phyloP scores from a whole-genome alignment of 2,329 filamentous ascomycete species.

The Sporothrix humicola region DNA sequence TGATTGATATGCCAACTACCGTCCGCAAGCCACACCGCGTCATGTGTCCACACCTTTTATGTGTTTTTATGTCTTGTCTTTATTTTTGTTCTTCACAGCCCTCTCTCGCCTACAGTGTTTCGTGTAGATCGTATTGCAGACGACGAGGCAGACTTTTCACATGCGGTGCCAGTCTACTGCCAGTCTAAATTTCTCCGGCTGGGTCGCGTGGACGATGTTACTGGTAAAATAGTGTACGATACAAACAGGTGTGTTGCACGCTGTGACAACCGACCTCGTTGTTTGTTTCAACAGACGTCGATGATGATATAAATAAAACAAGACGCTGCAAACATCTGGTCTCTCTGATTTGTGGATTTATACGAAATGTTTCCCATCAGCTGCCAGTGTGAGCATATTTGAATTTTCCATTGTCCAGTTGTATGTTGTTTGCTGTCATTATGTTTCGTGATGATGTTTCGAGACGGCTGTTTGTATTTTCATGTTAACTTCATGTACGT shows the following conservation, averaged over 20 bases:
- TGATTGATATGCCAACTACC: neutral
- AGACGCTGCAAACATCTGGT: neutral
- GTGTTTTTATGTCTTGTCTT: neutral
- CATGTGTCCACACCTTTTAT: neutral
- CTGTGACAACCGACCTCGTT: neutral
- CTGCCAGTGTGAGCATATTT: neutral
- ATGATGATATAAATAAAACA: conserved; percentile 18
- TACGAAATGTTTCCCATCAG: neutral
- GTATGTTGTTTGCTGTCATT: neutral
- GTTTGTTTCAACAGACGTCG: neutral
- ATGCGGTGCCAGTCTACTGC: neutral
- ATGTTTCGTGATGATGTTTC: neutral
- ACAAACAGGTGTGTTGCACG: neutral
- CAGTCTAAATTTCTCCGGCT: conserved; percentile 1
- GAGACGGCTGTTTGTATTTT: neutral
- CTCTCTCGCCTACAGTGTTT: conserved; percentile 12
- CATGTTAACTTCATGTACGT: neutral
- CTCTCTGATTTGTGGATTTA: conserved; percentile 27
- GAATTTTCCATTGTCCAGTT: neutral
- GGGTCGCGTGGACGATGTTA: conserved; percentile 11
- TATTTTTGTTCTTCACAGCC: neutral
- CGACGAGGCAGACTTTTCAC: neutral
- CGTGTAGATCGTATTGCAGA: conserved; percentile 15
- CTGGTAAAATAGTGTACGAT: too few relatives aligned
- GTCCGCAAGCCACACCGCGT: neutral